Percentiles rank a stretch among this genome's conserved stretches.
Conservation (phyloP, 2,329 filamentous ascomycete genomes). For the Tolypocladium paradoxum region DNA sequence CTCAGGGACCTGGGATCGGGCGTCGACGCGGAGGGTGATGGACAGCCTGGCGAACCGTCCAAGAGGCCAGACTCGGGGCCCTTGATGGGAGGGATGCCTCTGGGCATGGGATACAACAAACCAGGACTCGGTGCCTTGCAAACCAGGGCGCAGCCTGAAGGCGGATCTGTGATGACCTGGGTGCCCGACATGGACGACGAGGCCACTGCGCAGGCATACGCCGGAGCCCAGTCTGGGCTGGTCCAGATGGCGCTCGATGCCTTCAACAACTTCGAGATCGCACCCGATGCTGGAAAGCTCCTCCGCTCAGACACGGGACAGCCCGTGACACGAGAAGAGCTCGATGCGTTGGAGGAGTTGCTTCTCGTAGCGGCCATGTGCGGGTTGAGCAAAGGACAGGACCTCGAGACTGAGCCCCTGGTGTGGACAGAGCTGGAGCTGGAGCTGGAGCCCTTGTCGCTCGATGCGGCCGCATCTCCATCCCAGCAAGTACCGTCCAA, state of each 20-base stretch:
- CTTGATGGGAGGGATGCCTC: neutral
- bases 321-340: neutral
- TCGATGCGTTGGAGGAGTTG: neutral
- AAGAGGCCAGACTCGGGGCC: neutral
- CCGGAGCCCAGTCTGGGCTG: neutral
- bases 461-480: slow-evolving; percentile 5
- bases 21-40: neutral
- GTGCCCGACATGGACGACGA: neutral
- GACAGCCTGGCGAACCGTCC: too few species aligned
- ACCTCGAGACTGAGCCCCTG: neutral
- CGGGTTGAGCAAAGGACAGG: neutral
- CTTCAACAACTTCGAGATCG: slow-evolving; percentile 2
- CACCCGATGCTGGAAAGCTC: neutral
- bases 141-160: neutral
- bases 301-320: neutral
- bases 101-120: neutral
- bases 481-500: neutral
- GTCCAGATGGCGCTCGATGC: slow-evolving; percentile 2
- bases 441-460: neutral
- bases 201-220: neutral
- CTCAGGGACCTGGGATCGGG: neutral
- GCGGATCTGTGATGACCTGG: neutral
- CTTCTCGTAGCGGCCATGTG: neutral
- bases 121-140: neutral
- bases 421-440: slow-evolving; percentile 4